Evolutionary conservation across 129 eudicot species (phyloP), one percentile per base, ranked within the genome.

Genomic region (Glebionis coronaria): DNA sequence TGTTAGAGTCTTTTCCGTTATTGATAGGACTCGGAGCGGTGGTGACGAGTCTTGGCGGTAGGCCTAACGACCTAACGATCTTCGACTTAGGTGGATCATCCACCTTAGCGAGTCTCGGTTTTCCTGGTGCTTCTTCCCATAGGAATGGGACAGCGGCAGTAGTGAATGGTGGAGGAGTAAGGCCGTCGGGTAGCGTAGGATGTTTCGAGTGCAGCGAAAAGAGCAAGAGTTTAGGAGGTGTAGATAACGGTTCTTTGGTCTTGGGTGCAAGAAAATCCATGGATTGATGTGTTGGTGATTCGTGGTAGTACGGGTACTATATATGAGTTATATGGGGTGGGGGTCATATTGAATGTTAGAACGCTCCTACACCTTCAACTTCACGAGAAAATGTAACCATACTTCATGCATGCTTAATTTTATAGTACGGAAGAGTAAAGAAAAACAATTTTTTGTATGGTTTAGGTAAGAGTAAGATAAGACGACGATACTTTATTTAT

Each of bases 41-140:
- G 44, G 67, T 21, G 23, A 40, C 29, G 46, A 73, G 77, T 59
- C 86, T 78, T 3, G 95, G 97, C 16, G 96, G 96, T 53, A 86
- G 79, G 42, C 75, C 95, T 51, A 86, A 58, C n/a, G 86, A 83
- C 76, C 91, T 82, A 3, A 76, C 90, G 1, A 73, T 46, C 73
- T 81, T 90, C 53, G 85, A 78, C 78, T 83, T 88, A 0, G 67
- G 68, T 7, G 83, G 81, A 67, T 78, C 27, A 52, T 60, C 16
- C 5, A 0, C n/a, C 19, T 27, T 54, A 58, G 44, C 44, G 56
- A 47, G 16, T 73, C 83, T 73, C 23, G 96, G 96, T 73, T 82
- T 84, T 4, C 98, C 98, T 5, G 98, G 98, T 2, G 86, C 98
- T 71, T 84, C 98, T 65, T 93, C 98, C 98, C 98, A 93, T 4